Base-by-base conservation (phyloP, 116 monocot species). In the Dioscorea cayenensis region DNA sequence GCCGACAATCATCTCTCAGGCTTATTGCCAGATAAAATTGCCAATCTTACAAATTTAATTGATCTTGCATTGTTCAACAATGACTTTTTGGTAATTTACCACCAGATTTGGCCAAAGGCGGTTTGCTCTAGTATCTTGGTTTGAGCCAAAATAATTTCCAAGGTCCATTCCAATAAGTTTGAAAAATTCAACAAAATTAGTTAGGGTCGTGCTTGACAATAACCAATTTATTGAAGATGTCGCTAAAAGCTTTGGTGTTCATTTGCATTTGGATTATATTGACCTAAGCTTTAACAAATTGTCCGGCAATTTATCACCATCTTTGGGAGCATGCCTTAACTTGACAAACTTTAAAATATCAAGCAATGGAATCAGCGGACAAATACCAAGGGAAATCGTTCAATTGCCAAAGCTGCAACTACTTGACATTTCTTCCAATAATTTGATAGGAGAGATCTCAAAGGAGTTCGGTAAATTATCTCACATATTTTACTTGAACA, bases 281-380 rank as follows among this genome's bases (percentile, higher is more conserved):
- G 79, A 82, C 20, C 29, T 82, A 35, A 79, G 73, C 17, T 38
- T 11, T 60, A 82, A 86, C 38, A 13, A n/a, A 18, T 28, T 79
- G 25, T 50, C 13, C 21, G 84, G 79, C 4, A 55, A 73, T 51
- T 19, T 76, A 7, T 73, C 76, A 11, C 51, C 69, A 16, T 66
- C 64, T 29, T 84, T 69, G 76, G 79, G 67, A 48, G 2, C 49
- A 16, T 76, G 73, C 28, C 7, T 18, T 7, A 79, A 76, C 17
- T 23, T 84, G 10, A 70, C 69, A 5, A 49, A 18, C 16, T 14
- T 84, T 0, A 36, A 21, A 22, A 69, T 86, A 28, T 66, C 78
- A 6, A 1, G 66, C 9, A 85, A 85, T 68, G 16, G 51, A 32
- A 18, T 82, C 21, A 63, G 62, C 11, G 79, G 84, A 25, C 36